Base-by-base conservation (phyloP, 345 rosid species). In the Sapria himalayana region DNA sequence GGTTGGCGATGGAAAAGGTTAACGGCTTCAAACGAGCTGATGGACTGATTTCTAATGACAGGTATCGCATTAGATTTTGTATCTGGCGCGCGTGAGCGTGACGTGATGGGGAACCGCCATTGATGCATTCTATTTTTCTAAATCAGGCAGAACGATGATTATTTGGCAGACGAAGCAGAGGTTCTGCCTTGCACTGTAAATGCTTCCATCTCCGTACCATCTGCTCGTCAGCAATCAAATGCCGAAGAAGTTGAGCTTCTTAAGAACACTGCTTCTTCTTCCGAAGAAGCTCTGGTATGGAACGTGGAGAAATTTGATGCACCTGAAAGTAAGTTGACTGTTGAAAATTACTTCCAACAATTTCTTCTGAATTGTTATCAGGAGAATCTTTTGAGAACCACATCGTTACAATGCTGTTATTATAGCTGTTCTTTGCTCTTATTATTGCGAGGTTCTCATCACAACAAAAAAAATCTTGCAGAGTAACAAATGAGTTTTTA, bases 321-420 rank as follows among this genome's bases (percentile, higher is more conserved):
- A 16, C 95, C 95, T 5, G 64, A 71, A 58, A 67, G 98, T 89
- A 55, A 61, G 78, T 63, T 15, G 43, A 39, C 39, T 50, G 50
- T 29, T 54, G n/a, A n/a, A n/a, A n/a, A n/a, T n/a, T n/a, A n/a
- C n/a, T n/a, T n/a, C n/a, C n/a, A n/a, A n/a, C n/a, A n/a, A n/a
- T n/a, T n/a, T n/a, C n/a, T n/a, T n/a, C n/a, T n/a, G n/a, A n/a
- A n/a, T n/a, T n/a, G n/a, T n/a, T n/a, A n/a, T n/a, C n/a, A n/a
- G n/a, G n/a, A n/a, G n/a, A n/a, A n/a, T n/a, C n/a, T n/a, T n/a
- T n/a, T n/a, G n/a, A n/a, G n/a, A n/a, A n/a, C n/a, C n/a, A n/a
- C n/a, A n/a, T n/a, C n/a, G n/a, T n/a, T n/a, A n/a, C n/a, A n/a
- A n/a, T n/a, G n/a, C n/a, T n/a, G n/a, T n/a, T n/a, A n/a, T n/a